Percentiles rank a stretch among this genome's conserved stretches.
phyloP scores from a whole-genome alignment of 1,139 yeast genomes.

The Scheffersomyces quercinus region DNA sequence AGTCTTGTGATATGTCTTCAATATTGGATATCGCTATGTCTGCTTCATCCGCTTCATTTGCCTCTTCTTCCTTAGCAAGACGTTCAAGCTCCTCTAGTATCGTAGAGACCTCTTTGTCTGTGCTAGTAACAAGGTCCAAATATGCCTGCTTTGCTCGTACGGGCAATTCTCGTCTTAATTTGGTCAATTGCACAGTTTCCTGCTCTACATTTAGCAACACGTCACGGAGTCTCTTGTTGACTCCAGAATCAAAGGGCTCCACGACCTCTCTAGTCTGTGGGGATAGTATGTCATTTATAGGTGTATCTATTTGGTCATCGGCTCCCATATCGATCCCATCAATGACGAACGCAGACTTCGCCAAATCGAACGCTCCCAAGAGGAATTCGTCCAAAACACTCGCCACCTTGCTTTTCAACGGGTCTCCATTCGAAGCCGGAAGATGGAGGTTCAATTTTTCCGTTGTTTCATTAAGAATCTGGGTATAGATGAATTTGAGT shows the following conservation, averaged over 20 bases:
- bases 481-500: constrained; percentile 46
- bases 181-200: constrained; percentile 54
- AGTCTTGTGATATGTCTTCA: constrained; percentile 25
- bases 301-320: constrained; percentile 9
- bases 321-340: constrained; percentile 42
- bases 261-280: constrained; percentile 37
- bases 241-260: constrained; percentile 63
- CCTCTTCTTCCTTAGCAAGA: constrained; percentile 6
- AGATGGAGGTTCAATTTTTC: constrained; percentile 48
- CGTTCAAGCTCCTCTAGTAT: constrained; percentile 22
- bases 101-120: constrained; percentile 35
- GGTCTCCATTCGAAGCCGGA: constrained; percentile 47
- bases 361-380: constrained; percentile 51
- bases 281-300: constrained; percentile 26
- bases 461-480: constrained; percentile 39
- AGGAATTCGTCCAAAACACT: constrained; percentile 45
- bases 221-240: constrained; percentile 55
- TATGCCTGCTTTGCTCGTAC: constrained; percentile 28
- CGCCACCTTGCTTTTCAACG: constrained; percentile 46
- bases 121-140: constrained; percentile 24
- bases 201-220: constrained; percentile 57
- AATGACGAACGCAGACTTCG: constrained; percentile 50
- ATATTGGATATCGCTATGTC: constrained; percentile 12
- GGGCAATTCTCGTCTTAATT: constrained; percentile 56
- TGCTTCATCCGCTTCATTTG: constrained; percentile 9